Percentiles rank a stretch among this genome's conserved stretches.
phyloP scores from a whole-genome alignment of 345 rosid species.

The Abelmoschus esculentus region DNA sequence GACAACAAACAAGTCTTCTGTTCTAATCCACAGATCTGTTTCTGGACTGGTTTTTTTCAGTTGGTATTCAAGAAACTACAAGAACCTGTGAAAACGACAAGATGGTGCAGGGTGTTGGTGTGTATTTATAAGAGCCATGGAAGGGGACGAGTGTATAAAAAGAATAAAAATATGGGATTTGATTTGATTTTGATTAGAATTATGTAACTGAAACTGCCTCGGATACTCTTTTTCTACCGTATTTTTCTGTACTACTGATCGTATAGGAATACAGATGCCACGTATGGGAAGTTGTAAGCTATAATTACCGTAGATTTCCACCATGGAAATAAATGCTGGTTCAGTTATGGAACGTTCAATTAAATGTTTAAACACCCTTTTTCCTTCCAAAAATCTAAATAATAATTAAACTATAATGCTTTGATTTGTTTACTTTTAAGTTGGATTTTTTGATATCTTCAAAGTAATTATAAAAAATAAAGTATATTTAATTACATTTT shows the following conservation, averaged over 20 bases:
- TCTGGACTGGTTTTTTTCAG: neutral
- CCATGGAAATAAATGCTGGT: too few relatives aligned
- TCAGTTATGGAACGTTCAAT: too few relatives aligned
- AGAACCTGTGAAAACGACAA: neutral
- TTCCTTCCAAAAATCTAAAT: too few relatives aligned
- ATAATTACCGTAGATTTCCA: too few relatives aligned
- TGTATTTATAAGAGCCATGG: conserved; percentile 14
- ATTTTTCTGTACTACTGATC: neutral
- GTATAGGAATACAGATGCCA: neutral
- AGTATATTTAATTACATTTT: too few relatives aligned
- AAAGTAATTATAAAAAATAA: too few relatives aligned
- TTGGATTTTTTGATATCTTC: too few relatives aligned
- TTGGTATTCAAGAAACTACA: neutral
- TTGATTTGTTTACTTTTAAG: too few relatives aligned
- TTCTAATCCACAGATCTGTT: neutral
- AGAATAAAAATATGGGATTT: neutral
- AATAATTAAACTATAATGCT: too few relatives aligned
- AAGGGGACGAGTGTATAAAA: neutral
- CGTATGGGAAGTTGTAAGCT: conserved; percentile 23
- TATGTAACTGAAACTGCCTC: conserved; percentile 27
- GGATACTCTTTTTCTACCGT: conserved; percentile 15
- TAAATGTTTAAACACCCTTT: too few relatives aligned
- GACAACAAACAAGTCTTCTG: neutral
- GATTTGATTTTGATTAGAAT: neutral
- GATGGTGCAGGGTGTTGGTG: conserved; percentile 8